These are phyloP conservation scores for Picochlorum sp. DNA, from an alignment of 139 green algal species.

Conservation along the genomic window DNA sequence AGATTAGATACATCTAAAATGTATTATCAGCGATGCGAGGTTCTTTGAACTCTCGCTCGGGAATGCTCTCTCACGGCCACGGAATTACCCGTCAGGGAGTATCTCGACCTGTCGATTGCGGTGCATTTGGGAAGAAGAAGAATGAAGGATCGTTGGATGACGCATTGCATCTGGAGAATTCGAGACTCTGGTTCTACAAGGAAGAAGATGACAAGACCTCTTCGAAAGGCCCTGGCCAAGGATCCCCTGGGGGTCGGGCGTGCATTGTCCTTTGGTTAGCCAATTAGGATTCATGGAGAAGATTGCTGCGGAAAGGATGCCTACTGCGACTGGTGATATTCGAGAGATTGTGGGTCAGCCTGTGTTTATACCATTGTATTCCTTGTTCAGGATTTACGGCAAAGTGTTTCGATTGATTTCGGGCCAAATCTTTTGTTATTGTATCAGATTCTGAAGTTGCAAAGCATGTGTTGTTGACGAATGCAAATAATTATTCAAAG, in stretches of 20 bases:
- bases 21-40: too few relatives aligned
- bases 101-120: not conserved
- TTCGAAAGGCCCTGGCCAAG: slow-evolving; percentile 60
- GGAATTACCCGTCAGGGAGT: not conserved
- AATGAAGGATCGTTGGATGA: slow-evolving; percentile 12
- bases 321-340: slow-evolving; percentile 72
- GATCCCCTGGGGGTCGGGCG: slow-evolving; percentile 58
- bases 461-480: slow-evolving; percentile 77
- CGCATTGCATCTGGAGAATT: slow-evolving; percentile 60
- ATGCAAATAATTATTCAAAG: slow-evolving; percentile 86
- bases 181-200: slow-evolving; percentile 64
- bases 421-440: slow-evolving; percentile 90
- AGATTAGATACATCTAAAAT: too few relatives aligned
- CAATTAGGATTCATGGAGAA: slow-evolving; percentile 54
- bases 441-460: slow-evolving; percentile 77
- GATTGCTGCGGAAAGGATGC: slow-evolving; percentile 57
- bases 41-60: too few relatives aligned
- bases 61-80: too few relatives aligned
- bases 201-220: slow-evolving; percentile 56
- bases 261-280: slow-evolving; percentile 48
- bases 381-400: slow-evolving; percentile 59
- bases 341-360: slow-evolving; percentile 87
- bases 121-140: not conserved
- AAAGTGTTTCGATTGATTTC: slow-evolving; percentile 86
- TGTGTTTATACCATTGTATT: slow-evolving; percentile 93